phyloP scores from a whole-genome alignment of 371 early-diverging fungal genomes.

The Mortierella sp. region DNA sequence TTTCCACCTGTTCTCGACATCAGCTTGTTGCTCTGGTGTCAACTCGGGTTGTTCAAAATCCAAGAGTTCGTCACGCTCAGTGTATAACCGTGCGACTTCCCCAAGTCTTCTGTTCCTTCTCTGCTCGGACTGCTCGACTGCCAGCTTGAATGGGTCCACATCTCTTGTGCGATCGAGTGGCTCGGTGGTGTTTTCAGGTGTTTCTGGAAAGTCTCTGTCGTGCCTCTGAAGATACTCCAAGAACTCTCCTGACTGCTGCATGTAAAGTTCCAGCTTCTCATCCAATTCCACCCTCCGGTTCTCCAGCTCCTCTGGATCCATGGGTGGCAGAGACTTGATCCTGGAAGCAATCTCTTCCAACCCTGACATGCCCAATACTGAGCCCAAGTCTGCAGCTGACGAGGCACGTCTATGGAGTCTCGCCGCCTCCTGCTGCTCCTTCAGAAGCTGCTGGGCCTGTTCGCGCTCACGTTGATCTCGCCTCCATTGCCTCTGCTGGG shows the following conservation, averaged over 20 bases:
- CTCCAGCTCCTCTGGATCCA: slow-evolving; percentile 46
- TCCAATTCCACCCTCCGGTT: slow-evolving; percentile 34
- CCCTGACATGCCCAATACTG: not conserved
- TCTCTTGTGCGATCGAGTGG: slow-evolving; percentile 41
- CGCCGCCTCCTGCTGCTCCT: slow-evolving; percentile 1
- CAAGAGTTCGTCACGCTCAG: slow-evolving; percentile 37
- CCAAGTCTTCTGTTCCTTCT: slow-evolving; percentile 13
- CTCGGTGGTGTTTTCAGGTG: slow-evolving; percentile 21
- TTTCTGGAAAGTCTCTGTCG: slow-evolving; percentile 30
- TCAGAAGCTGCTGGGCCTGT: slow-evolving; percentile 21
- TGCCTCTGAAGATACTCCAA: slow-evolving; percentile 28
- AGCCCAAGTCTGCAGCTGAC: not conserved
- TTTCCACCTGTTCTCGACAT: slow-evolving; percentile 40
- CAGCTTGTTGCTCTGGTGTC: slow-evolving; percentile 26
- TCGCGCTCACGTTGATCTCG: slow-evolving; percentile 52
- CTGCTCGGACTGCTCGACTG: slow-evolving; percentile 21
- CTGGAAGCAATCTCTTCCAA: slow-evolving; percentile 1
- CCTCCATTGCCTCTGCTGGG: slow-evolving; percentile 27
- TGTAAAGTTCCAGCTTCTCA: slow-evolving; percentile 23
- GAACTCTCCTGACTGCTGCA: slow-evolving; percentile 3
- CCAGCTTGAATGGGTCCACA: slow-evolving; percentile 32
- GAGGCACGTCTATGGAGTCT: not conserved
- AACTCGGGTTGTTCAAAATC: slow-evolving; percentile 46
- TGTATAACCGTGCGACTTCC: slow-evolving; percentile 21
- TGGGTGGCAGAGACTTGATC: slow-evolving; percentile 7